Evolutionary conservation across 169 alveolate species (phyloP).

Genomic region (Plasmodium gaboni): DNA sequence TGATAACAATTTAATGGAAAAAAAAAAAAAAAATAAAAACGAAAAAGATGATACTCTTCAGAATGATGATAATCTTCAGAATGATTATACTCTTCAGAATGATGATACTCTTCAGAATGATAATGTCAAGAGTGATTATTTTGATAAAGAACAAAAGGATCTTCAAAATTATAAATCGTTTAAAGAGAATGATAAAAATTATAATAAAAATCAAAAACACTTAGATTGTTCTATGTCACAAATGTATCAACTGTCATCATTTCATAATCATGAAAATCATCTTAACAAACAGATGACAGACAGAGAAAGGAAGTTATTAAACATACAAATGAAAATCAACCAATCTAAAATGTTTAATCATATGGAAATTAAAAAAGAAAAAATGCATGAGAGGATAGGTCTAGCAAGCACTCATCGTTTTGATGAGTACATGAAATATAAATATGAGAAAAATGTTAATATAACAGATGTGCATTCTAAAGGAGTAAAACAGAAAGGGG

Average conservation of each 20-base stretch:
- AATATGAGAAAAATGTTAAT: conserved; percentile 29
- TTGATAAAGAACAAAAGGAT: no score
- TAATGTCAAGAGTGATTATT: no score
- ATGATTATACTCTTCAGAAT: background rate
- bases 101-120: background rate
- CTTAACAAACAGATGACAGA: conserved; percentile 40
- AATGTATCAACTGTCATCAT: no score
- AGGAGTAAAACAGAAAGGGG: background rate
- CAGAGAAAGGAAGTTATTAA: conserved; percentile 24
- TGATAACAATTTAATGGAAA: background rate
- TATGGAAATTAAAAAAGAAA: conserved; percentile 30
- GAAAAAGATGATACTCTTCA: background rate
- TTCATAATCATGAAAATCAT: no score
- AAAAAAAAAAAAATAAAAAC: background rate
- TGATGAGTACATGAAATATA: conserved; percentile 19
- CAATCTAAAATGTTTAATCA: conserved; percentile 50
- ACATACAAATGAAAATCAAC: conserved; percentile 45
- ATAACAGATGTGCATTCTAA: background rate
- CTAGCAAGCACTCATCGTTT: conserved; percentile 18
- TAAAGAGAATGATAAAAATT: no score
- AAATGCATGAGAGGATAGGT: conserved; percentile 2
- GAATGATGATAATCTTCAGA: background rate
- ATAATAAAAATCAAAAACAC: no score
- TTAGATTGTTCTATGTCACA: no score
- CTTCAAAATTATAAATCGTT: no score